Conservation (phyloP, 345 rosid species). For the Streptanthus diversifolius region DNA sequence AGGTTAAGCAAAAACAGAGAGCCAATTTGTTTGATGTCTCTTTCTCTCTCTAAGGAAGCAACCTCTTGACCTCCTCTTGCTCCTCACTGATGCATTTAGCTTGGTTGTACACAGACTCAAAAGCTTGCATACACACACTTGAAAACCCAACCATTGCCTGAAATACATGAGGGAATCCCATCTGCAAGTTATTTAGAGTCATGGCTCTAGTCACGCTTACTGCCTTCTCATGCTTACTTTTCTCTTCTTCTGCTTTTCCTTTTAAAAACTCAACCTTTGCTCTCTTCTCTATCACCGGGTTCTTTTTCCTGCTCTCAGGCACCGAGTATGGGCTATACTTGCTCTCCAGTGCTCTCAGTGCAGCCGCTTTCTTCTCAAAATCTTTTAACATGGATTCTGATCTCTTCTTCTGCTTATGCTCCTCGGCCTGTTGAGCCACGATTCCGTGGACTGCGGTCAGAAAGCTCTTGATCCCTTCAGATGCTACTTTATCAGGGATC, state of each 20-base stretch:
- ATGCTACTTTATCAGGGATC: slow-evolving; percentile 94
- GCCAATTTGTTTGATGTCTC: neutral
- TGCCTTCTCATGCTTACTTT: slow-evolving; percentile 67
- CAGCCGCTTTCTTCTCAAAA: slow-evolving; percentile 63
- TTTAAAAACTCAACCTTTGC: slow-evolving; percentile 57
- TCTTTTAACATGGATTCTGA: slow-evolving; percentile 51
- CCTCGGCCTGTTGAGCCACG: slow-evolving; percentile 79
- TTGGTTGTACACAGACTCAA: slow-evolving; percentile 75
- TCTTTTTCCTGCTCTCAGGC: slow-evolving; percentile 49
- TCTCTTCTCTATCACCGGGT: slow-evolving; percentile 64
- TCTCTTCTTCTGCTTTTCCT: slow-evolving; percentile 83
- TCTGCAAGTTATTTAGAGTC: slow-evolving; percentile 83
- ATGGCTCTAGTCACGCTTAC: slow-evolving; percentile 72
- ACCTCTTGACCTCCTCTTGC: slow-evolving; percentile 35
- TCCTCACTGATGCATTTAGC: slow-evolving; percentile 50
- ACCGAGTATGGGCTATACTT: slow-evolving; percentile 64
- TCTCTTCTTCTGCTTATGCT: slow-evolving; percentile 83
- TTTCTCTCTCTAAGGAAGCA: slow-evolving; percentile 22
- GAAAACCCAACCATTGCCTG: slow-evolving; percentile 93
- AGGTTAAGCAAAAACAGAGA: slow-evolving; percentile 3
- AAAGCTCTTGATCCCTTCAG: slow-evolving; percentile 94
- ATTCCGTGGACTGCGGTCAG: slow-evolving; percentile 73
- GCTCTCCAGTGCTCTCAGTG: slow-evolving; percentile 68
- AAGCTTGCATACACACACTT: slow-evolving; percentile 85
- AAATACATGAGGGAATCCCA: slow-evolving; percentile 89